Evolutionary conservation across 169 alveolate species (phyloP), one percentile per base, ranked within the genome.

Genomic region (Cryptosporidium parvum): DNA sequence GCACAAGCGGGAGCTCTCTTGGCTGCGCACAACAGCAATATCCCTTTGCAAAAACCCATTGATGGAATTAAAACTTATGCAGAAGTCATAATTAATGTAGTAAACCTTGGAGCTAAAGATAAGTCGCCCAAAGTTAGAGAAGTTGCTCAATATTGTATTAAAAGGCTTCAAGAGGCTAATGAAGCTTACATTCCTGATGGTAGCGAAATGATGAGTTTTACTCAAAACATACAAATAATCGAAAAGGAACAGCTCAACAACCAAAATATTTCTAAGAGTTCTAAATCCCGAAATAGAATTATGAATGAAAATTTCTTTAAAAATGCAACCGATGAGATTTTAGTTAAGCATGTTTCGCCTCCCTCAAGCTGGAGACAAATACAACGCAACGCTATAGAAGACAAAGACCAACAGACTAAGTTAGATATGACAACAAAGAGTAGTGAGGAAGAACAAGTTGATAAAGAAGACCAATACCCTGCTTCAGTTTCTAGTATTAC

Each of bases 121-220:
- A 80, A 80, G 23, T 80, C 89, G n/a, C 89, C 89, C 42, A 80
- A 80, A 45, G 89, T 80, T 48, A 80, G 89, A 23, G 89, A 80
- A 8, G 89, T 80, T 29, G 89, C 89, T 29, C 73, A 80, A 29
- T 80, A 62, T 80, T 80, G 89, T 44, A 44, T 80, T 61, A 80
- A 80, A 80, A 59, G 75, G 26, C 73, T 80, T 62, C 89, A 80
- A 29, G 89, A 80, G 12, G 75, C 89, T 33, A 80, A 80, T 45
- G 89, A 80, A 67, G 52, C 75, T 14, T 80, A 80, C n/a, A 62
- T 80, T 16, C 89, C 89, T 7, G 68, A 65, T 26, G 23, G 69
- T 31, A 29, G 31, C 23, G 89, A 80, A 18, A 2, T 62, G 33
- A 56, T 73, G 39, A 21, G 26, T 23, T 59, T 73, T 73, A 31